A percentile compares a stretch with the other conserved stretches of the same genome.
These are phyloP conservation scores for Detonula confervacea DNA, from an alignment of 352 stramenopile species.

Conservation along the genomic window DNA sequence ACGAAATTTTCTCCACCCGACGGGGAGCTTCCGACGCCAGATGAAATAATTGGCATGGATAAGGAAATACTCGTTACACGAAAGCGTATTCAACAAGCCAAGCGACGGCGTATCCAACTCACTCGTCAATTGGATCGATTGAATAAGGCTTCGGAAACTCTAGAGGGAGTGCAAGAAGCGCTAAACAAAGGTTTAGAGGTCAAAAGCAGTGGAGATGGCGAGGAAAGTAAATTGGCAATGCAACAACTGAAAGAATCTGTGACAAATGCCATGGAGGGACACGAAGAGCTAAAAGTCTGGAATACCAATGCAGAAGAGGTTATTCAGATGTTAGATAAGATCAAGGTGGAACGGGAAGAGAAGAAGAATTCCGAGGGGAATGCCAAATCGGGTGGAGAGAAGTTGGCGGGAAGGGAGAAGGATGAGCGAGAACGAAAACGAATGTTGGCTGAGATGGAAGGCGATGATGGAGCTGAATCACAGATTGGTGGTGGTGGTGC, in stretches of 20 bases:
- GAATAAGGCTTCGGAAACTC: constrained; percentile 16
- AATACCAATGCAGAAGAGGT: constrained; percentile 48
- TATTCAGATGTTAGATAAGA: constrained; percentile 56
- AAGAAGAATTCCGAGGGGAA: not conserved
- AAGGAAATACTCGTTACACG: constrained; percentile 42
- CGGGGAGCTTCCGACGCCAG: constrained; percentile 27
- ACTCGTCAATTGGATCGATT: constrained; percentile 34
- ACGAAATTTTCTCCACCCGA: constrained; percentile 21
- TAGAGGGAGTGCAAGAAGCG: constrained; percentile 28
- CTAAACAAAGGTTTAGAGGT: constrained; percentile 15
- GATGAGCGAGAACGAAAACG: constrained; percentile 47
- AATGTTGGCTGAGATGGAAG: constrained; percentile 37
- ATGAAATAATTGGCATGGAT: constrained; percentile 51
- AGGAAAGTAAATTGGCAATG: constrained; percentile 4
- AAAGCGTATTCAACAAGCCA: constrained; percentile 39
- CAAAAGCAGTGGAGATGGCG: not conserved
- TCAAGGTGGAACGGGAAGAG: constrained; percentile 49
- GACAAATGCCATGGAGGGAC: constrained; percentile 42
- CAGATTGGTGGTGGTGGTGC: not conserved
- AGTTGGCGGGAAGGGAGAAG: constrained; percentile 30
- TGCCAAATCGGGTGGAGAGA: not conserved
- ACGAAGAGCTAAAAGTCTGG: constrained; percentile 52
- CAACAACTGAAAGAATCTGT: constrained; percentile 38
- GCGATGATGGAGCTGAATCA: too few species aligned
- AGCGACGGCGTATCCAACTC: constrained; percentile 37